Conservation (phyloP, 2,329 filamentous ascomycete species). For the Epichloe sylvatica region DNA sequence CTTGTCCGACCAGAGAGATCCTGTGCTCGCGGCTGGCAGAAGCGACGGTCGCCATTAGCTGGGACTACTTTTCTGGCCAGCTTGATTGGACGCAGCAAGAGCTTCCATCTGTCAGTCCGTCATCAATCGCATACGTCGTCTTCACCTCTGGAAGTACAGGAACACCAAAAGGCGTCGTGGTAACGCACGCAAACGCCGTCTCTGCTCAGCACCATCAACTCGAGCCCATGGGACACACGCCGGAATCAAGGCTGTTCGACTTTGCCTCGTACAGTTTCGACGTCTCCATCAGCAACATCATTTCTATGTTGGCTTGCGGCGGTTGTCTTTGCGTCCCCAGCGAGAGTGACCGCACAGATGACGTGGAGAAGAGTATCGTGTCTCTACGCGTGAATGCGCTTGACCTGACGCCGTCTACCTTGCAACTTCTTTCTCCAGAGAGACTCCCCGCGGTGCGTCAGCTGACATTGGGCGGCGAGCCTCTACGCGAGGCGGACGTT, state of each 20-base stretch:
- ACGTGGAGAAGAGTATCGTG: not conserved
- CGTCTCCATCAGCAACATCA: not conserved
- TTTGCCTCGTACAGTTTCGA: slow-evolving; percentile 6
- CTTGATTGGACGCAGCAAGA: too few relatives aligned
- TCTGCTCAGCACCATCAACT: not conserved
- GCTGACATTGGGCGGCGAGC: not conserved
- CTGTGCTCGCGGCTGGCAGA: not conserved
- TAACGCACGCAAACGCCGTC: slow-evolving; percentile 2
- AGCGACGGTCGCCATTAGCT: not conserved
- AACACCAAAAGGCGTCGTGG: slow-evolving; percentile 6
- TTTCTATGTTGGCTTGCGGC: not conserved
- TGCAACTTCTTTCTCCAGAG: not conserved
- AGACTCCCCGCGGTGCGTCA: not conserved
- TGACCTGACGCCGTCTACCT: not conserved
- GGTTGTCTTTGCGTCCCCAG: not conserved
- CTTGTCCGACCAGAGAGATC: not conserved
- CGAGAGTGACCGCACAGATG: not conserved
- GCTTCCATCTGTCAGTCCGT: not conserved
- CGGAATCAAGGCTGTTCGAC: not conserved
- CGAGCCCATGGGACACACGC: not conserved
- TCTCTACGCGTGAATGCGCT: not conserved
- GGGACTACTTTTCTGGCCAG: not conserved
- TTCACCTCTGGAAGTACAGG: slow-evolving; percentile 7
- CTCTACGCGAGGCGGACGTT: not conserved
- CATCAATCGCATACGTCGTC: not conserved